Evolutionary conservation across 148 eudicot genomes (phyloP).

Genomic region (Vaccinium vitisidaea): DNA sequence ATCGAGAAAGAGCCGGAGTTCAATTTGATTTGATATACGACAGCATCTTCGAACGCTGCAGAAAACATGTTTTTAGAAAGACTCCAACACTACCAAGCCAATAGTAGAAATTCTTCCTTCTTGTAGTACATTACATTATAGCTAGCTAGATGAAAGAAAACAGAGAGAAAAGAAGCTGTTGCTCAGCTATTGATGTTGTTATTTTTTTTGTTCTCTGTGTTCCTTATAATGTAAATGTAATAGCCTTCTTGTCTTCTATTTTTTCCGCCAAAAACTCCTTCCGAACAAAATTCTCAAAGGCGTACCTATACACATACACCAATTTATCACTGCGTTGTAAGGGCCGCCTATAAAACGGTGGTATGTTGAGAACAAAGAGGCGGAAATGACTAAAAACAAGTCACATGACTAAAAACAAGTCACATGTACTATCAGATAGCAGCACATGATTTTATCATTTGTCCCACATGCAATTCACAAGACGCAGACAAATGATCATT

Average conservation of each 20-base stretch:
- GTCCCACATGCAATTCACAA: conserved; percentile 6
- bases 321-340: neutral
- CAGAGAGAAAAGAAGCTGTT: neutral
- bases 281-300: neutral
- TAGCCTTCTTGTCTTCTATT: neutral
- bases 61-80: conserved; percentile 78
- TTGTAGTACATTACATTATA: neutral
- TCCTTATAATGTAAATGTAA: neutral
- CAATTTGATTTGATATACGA: conserved; percentile 90
- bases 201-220: neutral
- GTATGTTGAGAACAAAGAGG: neutral
- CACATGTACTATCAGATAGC: neutral
- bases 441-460: neutral
- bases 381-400: no score
- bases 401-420: neutral
- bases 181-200: no score
- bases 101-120: neutral
- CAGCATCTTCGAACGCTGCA: conserved; percentile 84
- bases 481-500: neutral
- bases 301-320: neutral
- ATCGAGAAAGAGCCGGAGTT: conserved; percentile 85
- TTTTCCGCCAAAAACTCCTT: neutral
- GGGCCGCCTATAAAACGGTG: neutral
- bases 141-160: neutral
- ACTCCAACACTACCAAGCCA: conserved; percentile 58